These are phyloP conservation scores for Nasturtium officinale DNA, from an alignment of 345 rosid genomes.

Conservation along the genomic window DNA sequence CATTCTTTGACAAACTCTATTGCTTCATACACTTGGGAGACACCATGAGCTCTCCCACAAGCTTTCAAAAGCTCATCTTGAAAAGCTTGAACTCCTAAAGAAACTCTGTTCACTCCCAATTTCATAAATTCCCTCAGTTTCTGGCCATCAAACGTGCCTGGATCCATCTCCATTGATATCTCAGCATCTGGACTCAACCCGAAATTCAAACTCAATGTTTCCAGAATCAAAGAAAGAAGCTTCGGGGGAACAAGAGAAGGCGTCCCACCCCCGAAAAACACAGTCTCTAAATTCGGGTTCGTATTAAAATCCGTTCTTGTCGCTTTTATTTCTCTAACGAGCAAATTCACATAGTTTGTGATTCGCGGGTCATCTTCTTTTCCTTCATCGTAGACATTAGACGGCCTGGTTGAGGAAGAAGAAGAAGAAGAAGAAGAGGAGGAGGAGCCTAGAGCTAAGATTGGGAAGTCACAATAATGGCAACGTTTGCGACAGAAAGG, in stretches of 20 bases:
- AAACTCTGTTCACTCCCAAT: constrained; percentile 94
- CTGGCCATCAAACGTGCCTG: constrained; percentile 75
- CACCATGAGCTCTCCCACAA: constrained; percentile 94
- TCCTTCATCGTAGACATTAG: constrained; percentile 29
- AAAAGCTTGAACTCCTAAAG: constrained; percentile 92
- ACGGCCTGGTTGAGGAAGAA: constrained; percentile 15
- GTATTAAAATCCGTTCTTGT: constrained; percentile 46
- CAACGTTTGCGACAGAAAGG: constrained; percentile 98
- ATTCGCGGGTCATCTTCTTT: constrained; percentile 70
- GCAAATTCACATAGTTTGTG: constrained; percentile 54
- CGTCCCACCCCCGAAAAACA: constrained; percentile 95
- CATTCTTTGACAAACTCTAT: constrained; percentile 61
- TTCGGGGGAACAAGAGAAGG: constrained; percentile 90
- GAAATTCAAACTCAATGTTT: constrained; percentile 57
- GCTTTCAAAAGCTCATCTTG: constrained; percentile 80
- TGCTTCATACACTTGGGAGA: constrained; percentile 73
- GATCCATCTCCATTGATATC: constrained; percentile 97
- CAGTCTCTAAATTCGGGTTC: constrained; percentile 58
- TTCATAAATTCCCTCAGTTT: constrained; percentile 59
- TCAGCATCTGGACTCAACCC: constrained; percentile 69
- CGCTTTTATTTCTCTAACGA: constrained; percentile 61
- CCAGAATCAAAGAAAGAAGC: constrained; percentile 64
- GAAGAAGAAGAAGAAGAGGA: constrained; percentile 42
- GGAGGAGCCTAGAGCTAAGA: constrained; percentile 78
- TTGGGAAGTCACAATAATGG: constrained; percentile 87